These are phyloP conservation scores for Ensete ventricosum DNA, from an alignment of 176 grass and related monocot genomes.

Conservation along the genomic window DNA sequence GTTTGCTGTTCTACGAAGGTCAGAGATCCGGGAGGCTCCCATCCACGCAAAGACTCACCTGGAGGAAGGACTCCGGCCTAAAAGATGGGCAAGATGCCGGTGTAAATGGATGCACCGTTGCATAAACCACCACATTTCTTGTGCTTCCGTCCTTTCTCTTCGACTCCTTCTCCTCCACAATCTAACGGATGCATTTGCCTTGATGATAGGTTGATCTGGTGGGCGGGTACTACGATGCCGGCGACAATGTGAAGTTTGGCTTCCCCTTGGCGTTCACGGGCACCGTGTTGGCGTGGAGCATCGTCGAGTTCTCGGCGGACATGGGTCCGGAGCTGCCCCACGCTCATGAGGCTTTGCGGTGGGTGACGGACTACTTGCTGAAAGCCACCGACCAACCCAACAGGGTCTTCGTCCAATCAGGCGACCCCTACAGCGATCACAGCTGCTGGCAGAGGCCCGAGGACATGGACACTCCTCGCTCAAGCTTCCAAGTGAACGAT, in stretches of 20 bases:
- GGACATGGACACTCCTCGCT: constrained; percentile 63
- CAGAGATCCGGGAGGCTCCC: not conserved
- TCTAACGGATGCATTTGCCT: too few species aligned
- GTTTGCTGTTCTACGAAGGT: constrained; percentile 1
- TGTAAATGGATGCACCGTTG: not conserved
- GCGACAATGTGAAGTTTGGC: constrained; percentile 66
- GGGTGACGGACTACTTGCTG: constrained; percentile 48
- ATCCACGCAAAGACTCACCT: not conserved
- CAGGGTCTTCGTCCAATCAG: constrained; percentile 37
- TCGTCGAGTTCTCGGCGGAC: constrained; percentile 29
- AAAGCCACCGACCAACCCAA: constrained; percentile 29
- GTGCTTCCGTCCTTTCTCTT: too few species aligned
- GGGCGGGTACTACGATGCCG: constrained; percentile 64
- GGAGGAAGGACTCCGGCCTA: not conserved
- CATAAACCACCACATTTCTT: too few species aligned
- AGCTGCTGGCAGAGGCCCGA: constrained; percentile 65
- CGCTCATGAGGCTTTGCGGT: constrained; percentile 33
- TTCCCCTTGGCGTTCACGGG: constrained; percentile 58
- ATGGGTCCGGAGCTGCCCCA: constrained; percentile 20
- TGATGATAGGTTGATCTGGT: constrained; percentile 38
- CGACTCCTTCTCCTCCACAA: too few species aligned
- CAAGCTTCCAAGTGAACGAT: constrained; percentile 33
- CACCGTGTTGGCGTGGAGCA: constrained; percentile 45
- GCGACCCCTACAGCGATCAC: constrained; percentile 48
- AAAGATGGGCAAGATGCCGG: not conserved